Percentiles rank a stretch among this genome's conserved stretches.
These are phyloP conservation scores for Quaeritorhiza haematococci DNA, from an alignment of 371 early-diverging fungal species.

Conservation along the genomic window DNA sequence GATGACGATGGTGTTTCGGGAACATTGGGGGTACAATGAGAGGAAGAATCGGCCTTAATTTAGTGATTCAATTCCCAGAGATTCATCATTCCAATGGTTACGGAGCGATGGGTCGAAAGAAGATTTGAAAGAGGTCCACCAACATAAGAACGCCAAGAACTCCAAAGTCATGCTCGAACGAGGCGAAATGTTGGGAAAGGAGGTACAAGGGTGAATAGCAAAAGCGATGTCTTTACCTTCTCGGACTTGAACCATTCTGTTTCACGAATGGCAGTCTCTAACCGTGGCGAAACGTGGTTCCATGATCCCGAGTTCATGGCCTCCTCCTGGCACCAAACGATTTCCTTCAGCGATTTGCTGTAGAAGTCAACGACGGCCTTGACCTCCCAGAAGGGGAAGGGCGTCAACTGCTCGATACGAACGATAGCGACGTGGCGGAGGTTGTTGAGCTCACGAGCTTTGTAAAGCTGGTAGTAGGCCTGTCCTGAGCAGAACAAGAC, in stretches of 20 bases:
- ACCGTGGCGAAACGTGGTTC: slow-evolving; percentile 80
- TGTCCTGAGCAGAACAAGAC: slow-evolving; percentile 93
- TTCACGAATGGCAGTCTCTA: slow-evolving; percentile 71
- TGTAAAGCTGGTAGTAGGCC: slow-evolving; percentile 87
- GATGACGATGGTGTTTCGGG: not conserved
- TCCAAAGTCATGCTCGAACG: too few species aligned
- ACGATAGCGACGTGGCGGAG: slow-evolving; percentile 82
- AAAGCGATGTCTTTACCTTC: slow-evolving; percentile 13
- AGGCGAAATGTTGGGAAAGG: too few species aligned
- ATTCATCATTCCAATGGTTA: too few species aligned
- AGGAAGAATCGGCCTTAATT: slow-evolving; percentile 6
- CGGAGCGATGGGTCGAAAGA: too few species aligned
- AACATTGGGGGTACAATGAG: not conserved
- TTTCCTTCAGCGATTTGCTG: slow-evolving; percentile 67
- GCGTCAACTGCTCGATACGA: slow-evolving; percentile 89
- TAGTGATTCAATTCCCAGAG: not conserved
- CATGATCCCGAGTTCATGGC: slow-evolving; percentile 91
- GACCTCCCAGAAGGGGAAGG: slow-evolving; percentile 93
- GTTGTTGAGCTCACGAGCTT: slow-evolving; percentile 83
- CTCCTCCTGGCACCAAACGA: slow-evolving; percentile 95
- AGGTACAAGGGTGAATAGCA: too few species aligned
- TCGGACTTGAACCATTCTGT: slow-evolving; percentile 48
- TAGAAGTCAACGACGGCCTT: slow-evolving; percentile 83
- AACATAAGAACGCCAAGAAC: too few species aligned
- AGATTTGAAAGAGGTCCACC: too few species aligned